Conservation (phyloP, 23 red algal species). For the Gracilaria gracilis region DNA sequence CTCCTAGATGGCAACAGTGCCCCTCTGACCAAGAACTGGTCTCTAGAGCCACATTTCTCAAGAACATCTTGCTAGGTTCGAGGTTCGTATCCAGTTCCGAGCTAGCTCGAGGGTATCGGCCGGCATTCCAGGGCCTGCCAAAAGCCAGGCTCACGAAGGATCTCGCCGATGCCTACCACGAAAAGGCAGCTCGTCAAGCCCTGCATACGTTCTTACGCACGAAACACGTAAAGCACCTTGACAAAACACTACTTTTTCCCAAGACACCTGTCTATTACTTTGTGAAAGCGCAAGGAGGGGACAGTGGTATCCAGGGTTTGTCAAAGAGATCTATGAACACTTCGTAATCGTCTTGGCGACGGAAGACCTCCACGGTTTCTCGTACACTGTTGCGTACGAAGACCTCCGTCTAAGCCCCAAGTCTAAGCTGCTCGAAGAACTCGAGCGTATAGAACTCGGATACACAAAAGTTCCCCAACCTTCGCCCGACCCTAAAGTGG, state of each 20-base stretch:
- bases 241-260: neutral
- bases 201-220: neutral
- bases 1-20: neutral
- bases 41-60: neutral
- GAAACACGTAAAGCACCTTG: neutral
- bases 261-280: constrained; percentile 14
- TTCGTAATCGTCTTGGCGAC: neutral
- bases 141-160: neutral
- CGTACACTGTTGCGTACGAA: neutral
- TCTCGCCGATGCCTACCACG: neutral
- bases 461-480: neutral
- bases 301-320: constrained; percentile 16
- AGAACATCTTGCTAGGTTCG: neutral
- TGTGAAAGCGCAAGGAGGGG: neutral
- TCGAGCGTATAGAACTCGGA: neutral
- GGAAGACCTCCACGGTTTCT: neutral
- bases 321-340: neutral
- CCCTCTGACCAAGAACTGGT: neutral
- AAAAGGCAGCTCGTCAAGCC: constrained; percentile 13
- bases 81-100: constrained; percentile 16
- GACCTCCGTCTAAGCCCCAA: neutral
- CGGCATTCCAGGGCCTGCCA: neutral
- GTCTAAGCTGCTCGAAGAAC: neutral
- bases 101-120: constrained; percentile 27
- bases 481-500: neutral